These are phyloP conservation scores for Keithomyces neogunnii DNA, from an alignment of 2,329 filamentous ascomycete genomes.

Conservation along the genomic window DNA sequence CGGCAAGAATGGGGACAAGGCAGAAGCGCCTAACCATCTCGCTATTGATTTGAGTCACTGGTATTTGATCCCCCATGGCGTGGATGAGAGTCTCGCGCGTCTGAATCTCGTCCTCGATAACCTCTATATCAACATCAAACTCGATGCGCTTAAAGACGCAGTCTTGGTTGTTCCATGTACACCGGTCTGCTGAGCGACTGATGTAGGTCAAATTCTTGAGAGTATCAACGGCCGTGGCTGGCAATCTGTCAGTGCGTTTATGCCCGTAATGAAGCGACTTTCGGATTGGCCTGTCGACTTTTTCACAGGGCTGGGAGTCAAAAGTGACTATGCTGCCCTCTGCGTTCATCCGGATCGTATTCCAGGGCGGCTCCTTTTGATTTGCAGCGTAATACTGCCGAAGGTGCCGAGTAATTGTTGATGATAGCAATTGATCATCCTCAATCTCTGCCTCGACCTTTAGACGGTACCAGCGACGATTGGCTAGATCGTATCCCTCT, in stretches of 20 bases:
- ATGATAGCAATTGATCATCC: not conserved
- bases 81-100: slow-evolving; percentile 9
- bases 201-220: slow-evolving; percentile 7
- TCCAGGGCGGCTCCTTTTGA: not conserved
- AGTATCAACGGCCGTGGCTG: slow-evolving; percentile 5
- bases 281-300: slow-evolving; percentile 5
- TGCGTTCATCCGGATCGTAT: not conserved
- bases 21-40: slow-evolving; percentile 10
- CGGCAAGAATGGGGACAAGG: slow-evolving; percentile 11
- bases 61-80: not conserved
- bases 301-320: slow-evolving; percentile 1
- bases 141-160: slow-evolving; percentile 10
- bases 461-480: too few relatives aligned
- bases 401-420: not conserved
- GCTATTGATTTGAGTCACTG: slow-evolving; percentile 2
- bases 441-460: too few relatives aligned
- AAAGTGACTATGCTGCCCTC: not conserved
- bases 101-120: slow-evolving; percentile 9
- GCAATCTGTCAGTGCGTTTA: slow-evolving; percentile 5
- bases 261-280: slow-evolving; percentile 6
- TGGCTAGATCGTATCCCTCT: not conserved
- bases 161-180: slow-evolving; percentile 4
- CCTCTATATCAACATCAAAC: slow-evolving; percentile 10
- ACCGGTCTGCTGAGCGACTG: slow-evolving; percentile 8
- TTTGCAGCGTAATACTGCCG: slow-evolving; percentile 2